These are phyloP conservation scores for Plasmodium adleri DNA, from an alignment of 169 alveolate genomes.

Conservation along the genomic window DNA sequence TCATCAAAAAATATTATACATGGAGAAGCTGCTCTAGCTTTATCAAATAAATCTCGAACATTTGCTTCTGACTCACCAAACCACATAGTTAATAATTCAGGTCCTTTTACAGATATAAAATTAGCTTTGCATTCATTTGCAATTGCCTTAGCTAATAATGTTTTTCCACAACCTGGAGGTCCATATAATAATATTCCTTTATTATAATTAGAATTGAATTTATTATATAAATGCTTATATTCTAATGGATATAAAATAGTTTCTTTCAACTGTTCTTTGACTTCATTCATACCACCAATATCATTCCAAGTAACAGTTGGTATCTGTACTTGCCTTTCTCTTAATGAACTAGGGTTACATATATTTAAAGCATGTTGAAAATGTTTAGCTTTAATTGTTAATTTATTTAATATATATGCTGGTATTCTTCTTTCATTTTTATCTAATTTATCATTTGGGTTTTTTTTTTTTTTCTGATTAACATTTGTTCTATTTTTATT, in stretches of 20 bases:
- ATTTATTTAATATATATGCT: slow-evolving; percentile 78
- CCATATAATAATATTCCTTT: slow-evolving; percentile 93
- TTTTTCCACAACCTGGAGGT: slow-evolving; percentile 97
- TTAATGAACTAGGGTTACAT: slow-evolving; percentile 92
- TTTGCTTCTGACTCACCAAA: slow-evolving; percentile 89
- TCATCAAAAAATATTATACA: slow-evolving; percentile 97
- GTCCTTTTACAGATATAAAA: slow-evolving; percentile 90
- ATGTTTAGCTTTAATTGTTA: slow-evolving; percentile 84
- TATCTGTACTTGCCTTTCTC: slow-evolving; percentile 94
- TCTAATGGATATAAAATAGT: slow-evolving; percentile 89
- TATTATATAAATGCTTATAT: slow-evolving; percentile 86
- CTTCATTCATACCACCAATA: slow-evolving; percentile 93
- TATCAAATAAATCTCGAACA: slow-evolving; percentile 86
- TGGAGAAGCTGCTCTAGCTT: slow-evolving; percentile 92
- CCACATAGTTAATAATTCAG: slow-evolving; percentile 88
- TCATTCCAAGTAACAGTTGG: slow-evolving; percentile 96
- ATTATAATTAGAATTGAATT: slow-evolving; percentile 87
- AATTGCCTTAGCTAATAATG: slow-evolving; percentile 93
- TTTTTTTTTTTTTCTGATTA: neutral
- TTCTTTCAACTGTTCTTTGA: slow-evolving; percentile 89
- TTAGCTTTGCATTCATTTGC: slow-evolving; percentile 93
- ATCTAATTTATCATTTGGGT: slow-evolving; percentile 15
- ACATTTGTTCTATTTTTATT: neutral
- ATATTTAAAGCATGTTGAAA: slow-evolving; percentile 91
- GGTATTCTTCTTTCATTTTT: slow-evolving; percentile 63